Evolutionary conservation across 495 filamentous ascomycete species (phyloP).

Genomic region (Glonium stellatum): DNA sequence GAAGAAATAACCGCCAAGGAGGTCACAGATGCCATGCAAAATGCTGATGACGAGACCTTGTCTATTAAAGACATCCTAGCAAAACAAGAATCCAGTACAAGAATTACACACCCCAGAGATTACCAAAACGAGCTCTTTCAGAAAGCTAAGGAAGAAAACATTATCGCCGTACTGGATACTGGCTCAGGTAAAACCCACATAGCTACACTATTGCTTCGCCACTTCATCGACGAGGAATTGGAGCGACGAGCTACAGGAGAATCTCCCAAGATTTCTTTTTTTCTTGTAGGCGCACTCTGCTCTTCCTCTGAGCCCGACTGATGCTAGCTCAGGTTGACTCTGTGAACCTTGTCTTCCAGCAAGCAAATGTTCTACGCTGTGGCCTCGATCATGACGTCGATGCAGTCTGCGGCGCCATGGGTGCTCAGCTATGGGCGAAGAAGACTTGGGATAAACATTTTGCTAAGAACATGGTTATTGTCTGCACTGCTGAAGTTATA

Average conservation of each 20-base stretch:
- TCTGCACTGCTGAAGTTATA: constrained; percentile 88
- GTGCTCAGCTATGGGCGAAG: constrained; percentile 57
- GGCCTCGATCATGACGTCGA: constrained; percentile 78
- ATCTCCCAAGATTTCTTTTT: constrained; percentile 66
- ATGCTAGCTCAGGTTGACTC: constrained; percentile 60
- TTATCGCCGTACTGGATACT: constrained; percentile 92
- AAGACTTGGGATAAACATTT: constrained; percentile 64
- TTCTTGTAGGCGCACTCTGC: constrained; percentile 51
- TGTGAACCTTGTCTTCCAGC: constrained; percentile 86
- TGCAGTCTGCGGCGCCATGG: constrained; percentile 71
- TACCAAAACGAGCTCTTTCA: constrained; percentile 94
- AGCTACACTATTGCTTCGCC: constrained; percentile 75
- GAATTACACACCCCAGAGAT: constrained; percentile 70
- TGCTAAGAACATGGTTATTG: constrained; percentile 72
- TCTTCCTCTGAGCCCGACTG: not conserved
- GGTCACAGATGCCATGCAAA: constrained; percentile 25
- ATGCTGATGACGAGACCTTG: constrained; percentile 37
- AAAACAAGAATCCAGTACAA: constrained; percentile 39
- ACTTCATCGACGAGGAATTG: constrained; percentile 72
- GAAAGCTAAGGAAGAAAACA: constrained; percentile 76
- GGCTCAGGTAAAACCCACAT: constrained; percentile 97
- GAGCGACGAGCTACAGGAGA: constrained; percentile 57
- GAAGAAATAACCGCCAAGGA: constrained; percentile 33
- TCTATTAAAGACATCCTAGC: constrained; percentile 38
- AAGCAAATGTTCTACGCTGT: constrained; percentile 70